Conservation (phyloP, 1,284 basidiomycete species). For the Acaromyces ingoldii region DNA sequence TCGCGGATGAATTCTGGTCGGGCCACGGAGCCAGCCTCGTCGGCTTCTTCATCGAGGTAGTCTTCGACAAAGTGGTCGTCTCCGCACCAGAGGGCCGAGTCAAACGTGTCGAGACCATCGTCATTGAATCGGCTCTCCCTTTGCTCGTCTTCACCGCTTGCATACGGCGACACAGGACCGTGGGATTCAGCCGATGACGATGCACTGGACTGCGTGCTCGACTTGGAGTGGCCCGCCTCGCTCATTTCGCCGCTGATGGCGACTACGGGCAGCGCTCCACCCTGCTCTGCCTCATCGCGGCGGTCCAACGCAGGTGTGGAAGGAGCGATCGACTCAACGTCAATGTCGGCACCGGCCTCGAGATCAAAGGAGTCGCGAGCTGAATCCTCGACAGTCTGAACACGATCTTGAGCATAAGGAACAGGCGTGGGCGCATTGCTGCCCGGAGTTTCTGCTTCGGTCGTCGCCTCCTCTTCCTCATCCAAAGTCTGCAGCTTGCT, state of each 20-base stretch:
- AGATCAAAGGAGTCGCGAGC: conserved; percentile 7
- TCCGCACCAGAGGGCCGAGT: no score
- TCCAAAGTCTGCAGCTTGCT: conserved; percentile 27
- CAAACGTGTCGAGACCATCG: neutral
- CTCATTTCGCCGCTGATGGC: no score
- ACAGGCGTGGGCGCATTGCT: neutral
- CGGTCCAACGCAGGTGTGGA: conserved; percentile 6
- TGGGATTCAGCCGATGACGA: conserved; percentile 27
- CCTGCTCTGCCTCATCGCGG: conserved; percentile 5
- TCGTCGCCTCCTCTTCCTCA: conserved; percentile 33
- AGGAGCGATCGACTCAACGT: conserved; percentile 6
- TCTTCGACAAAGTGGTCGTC: no score
- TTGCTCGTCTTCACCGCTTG: conserved; percentile 3
- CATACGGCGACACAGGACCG: conserved; percentile 14
- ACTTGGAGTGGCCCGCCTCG: neutral
- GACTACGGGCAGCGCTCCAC: no score
- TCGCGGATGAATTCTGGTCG: conserved; percentile 40
- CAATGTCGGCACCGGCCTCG: conserved; percentile 9
- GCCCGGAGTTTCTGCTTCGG: conserved; percentile 6
- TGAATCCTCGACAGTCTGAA: neutral
- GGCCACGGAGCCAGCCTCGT: conserved; percentile 6
- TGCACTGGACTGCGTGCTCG: conserved; percentile 4
- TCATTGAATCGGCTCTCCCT: neutral
- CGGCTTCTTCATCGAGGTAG: conserved; percentile 10
- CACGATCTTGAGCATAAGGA: neutral